These are phyloP conservation scores for Penicillium sp. DNA, from an alignment of 2,329 filamentous ascomycete genomes.

Conservation along the genomic window DNA sequence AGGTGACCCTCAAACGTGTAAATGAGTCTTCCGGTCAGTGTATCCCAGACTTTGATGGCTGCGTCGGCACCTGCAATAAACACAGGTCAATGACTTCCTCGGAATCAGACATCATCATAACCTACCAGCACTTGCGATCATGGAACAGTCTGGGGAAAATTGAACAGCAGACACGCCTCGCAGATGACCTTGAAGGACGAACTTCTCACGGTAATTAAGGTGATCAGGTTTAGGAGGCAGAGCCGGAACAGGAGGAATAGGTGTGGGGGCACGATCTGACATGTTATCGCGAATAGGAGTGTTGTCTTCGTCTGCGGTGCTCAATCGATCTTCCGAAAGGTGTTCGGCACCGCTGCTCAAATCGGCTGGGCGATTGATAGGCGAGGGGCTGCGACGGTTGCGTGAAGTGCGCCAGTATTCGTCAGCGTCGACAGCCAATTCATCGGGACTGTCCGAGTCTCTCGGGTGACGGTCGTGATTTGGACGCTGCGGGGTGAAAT, in stretches of 20 bases:
- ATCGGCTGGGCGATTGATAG: conserved; percentile 12
- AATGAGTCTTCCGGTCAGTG: conserved; percentile 72
- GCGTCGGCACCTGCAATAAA: conserved; percentile 67
- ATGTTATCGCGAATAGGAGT: conserved; percentile 16
- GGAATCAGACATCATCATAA: not conserved
- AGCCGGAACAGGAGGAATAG: conserved; percentile 41
- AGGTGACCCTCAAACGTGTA: conserved; percentile 92
- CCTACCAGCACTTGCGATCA: conserved; percentile 80
- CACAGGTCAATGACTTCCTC: conserved; percentile 1
- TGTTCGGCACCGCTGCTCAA: conserved; percentile 15
- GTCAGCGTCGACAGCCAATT: conserved; percentile 41
- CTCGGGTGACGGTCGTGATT: conserved; percentile 29
- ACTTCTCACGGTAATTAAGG: conserved; percentile 68
- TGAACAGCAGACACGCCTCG: conserved; percentile 80
- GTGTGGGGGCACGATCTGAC: conserved; percentile 34
- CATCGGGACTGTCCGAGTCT: conserved; percentile 47
- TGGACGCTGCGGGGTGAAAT: conserved; percentile 30
- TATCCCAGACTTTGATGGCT: conserved; percentile 89
- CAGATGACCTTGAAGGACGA: conserved; percentile 74
- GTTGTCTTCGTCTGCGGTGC: conserved; percentile 12
- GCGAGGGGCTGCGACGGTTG: conserved; percentile 26
- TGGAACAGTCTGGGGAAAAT: conserved; percentile 86
- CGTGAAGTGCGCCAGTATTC: conserved; percentile 34
- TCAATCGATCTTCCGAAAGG: conserved; percentile 21
- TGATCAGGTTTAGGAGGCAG: conserved; percentile 53